Conservation (phyloP, 345 rosid genomes). For the Passiflora organensis region DNA sequence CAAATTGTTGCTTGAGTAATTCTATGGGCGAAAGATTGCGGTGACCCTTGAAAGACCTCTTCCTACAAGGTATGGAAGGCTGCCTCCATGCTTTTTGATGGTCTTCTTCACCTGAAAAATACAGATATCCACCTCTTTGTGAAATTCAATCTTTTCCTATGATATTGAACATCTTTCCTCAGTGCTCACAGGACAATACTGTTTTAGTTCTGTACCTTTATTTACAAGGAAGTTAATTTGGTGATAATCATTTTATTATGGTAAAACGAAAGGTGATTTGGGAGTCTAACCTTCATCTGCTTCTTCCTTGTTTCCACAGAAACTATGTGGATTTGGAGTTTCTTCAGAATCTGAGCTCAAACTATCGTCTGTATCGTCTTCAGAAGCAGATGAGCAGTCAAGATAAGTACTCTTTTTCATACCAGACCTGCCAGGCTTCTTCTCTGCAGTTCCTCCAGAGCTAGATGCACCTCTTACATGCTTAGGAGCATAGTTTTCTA, state of each 20-base stretch:
- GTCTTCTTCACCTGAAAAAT: constrained; percentile 1
- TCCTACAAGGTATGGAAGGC: constrained; percentile 13
- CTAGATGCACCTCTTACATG: no score
- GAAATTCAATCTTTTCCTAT: no score
- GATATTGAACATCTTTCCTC: background rate
- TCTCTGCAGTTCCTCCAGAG: no score
- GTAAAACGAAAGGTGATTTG: background rate
- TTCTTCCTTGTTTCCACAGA: no score
- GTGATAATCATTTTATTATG: background rate
- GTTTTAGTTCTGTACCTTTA: background rate
- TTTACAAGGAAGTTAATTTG: no score
- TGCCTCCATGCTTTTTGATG: background rate
- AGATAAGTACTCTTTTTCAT: no score
- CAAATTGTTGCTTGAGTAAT: constrained; percentile 28
- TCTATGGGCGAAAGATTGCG: constrained; percentile 11
- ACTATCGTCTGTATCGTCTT: no score
- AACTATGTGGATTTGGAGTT: background rate
- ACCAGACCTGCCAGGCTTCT: no score
- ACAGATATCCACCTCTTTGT: no score
- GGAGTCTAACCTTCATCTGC: background rate
- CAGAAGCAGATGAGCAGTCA: no score
- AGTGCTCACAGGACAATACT: background rate
- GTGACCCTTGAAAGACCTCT: constrained; percentile 9
- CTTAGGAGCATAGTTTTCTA: constrained; percentile 47
- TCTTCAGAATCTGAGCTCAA: no score